These are phyloP conservation scores for Phytopythium sindhum DNA, from an alignment of 352 stramenopile genomes.

Conservation along the genomic window DNA sequence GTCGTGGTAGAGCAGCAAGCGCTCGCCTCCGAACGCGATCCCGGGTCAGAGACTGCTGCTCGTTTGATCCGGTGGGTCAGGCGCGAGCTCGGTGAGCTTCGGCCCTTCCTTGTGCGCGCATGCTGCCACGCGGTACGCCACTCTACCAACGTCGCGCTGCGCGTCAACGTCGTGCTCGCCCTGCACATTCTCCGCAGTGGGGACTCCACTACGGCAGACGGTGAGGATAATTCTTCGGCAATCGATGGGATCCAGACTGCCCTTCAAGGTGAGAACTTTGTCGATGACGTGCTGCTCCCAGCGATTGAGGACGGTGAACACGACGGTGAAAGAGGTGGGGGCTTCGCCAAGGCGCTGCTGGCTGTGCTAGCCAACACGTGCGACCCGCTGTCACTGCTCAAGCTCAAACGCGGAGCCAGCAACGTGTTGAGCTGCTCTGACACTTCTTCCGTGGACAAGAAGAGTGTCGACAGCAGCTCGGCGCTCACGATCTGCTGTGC, in stretches of 20 bases:
- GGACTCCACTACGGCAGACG: neutral
- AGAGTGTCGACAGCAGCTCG: neutral
- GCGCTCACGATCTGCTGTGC: neutral
- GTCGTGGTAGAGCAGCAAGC: slow-evolving; percentile 8
- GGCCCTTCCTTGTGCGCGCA: slow-evolving; percentile 20
- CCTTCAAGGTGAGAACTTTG: slow-evolving; percentile 18
- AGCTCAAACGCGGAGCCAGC: slow-evolving; percentile 19
- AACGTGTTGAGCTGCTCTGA: slow-evolving; percentile 3
- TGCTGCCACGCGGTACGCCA: slow-evolving; percentile 22
- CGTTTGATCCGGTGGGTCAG: neutral
- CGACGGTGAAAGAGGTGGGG: slow-evolving; percentile 7
- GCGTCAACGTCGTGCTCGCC: slow-evolving; percentile 40
- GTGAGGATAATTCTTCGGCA: slow-evolving; percentile 11
- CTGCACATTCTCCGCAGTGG: slow-evolving; percentile 24
- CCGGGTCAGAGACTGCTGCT: slow-evolving; percentile 27
- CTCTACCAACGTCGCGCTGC: slow-evolving; percentile 36
- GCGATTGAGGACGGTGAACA: slow-evolving; percentile 12
- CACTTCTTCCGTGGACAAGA: neutral
- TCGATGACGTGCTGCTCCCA: slow-evolving; percentile 16
- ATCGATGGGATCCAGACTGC: slow-evolving; percentile 13
- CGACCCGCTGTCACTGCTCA: slow-evolving; percentile 38
- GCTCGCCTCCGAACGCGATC: slow-evolving; percentile 12
- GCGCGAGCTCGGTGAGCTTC: slow-evolving; percentile 17
- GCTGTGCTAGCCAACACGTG: slow-evolving; percentile 16
- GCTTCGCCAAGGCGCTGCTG: slow-evolving; percentile 24